Evolutionary conservation across 2,329 filamentous ascomycete genomes (phyloP).

Genomic region (Penicillium paneum): DNA sequence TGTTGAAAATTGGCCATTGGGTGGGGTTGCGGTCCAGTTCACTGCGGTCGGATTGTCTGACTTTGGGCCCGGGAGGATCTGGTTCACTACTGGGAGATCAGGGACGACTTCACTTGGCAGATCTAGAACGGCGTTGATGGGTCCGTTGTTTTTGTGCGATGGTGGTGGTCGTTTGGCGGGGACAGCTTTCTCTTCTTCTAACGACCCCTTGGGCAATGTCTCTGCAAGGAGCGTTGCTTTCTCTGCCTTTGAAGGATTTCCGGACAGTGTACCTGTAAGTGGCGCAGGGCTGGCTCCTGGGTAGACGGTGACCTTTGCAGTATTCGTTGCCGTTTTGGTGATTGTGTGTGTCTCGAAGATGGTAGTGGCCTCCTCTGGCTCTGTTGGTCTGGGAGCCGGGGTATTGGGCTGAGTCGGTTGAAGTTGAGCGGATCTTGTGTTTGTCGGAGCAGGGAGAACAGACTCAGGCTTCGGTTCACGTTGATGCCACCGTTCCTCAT

Average conservation of each 20-base stretch:
- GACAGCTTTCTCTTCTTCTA: conserved; percentile 4
- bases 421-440: background rate
- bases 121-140: background rate
- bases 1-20: conserved; percentile 19
- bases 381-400: background rate
- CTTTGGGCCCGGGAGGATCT: conserved; percentile 6
- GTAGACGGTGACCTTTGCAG: conserved; percentile 12
- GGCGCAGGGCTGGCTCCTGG: background rate
- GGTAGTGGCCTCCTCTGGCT: conserved; percentile 9
- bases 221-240: background rate
- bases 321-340: conserved; percentile 8
- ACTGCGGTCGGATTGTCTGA: conserved; percentile 3
- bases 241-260: background rate
- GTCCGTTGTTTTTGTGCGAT: background rate
- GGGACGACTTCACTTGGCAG: conserved; percentile 12
- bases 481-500: background rate
- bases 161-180: background rate
- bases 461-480: background rate
- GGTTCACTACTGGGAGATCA: conserved; percentile 7
- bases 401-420: background rate
- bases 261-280: background rate
- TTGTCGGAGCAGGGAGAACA: background rate
- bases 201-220: background rate
- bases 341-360: conserved; percentile 13
- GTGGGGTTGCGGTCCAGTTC: conserved; percentile 24